These are phyloP conservation scores for Exophiala mesophila DNA, from an alignment of 2,329 filamentous ascomycete species.

Conservation along the genomic window DNA sequence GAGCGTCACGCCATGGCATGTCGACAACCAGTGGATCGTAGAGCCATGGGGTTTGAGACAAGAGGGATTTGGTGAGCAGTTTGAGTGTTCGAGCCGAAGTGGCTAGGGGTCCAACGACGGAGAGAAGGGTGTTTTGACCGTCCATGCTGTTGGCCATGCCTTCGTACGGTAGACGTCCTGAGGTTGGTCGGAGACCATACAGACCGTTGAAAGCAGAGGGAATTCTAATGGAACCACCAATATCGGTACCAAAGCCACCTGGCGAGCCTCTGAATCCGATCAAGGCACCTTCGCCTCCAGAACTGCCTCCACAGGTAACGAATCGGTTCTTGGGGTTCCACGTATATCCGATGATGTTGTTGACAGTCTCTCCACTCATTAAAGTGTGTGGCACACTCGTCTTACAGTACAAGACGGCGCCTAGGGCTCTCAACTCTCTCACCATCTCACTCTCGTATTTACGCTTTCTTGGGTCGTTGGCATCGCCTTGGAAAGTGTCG, in stretches of 20 bases:
- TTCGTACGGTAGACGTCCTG: slow-evolving; percentile 51
- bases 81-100: slow-evolving; percentile 52
- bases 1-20: slow-evolving; percentile 58
- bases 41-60: slow-evolving; percentile 60
- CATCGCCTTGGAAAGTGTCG: slow-evolving; percentile 54
- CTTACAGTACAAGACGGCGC: slow-evolving; percentile 53
- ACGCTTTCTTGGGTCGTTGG: slow-evolving; percentile 46
- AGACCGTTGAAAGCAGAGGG: slow-evolving; percentile 57
- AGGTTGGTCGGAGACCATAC: slow-evolving; percentile 52
- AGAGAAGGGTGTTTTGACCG: slow-evolving; percentile 59
- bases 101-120: slow-evolving; percentile 60
- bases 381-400: slow-evolving; percentile 55
- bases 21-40: slow-evolving; percentile 61
- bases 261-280: slow-evolving; percentile 51
- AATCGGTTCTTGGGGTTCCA: slow-evolving; percentile 54
- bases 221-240: slow-evolving; percentile 54
- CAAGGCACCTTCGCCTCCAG: slow-evolving; percentile 55
- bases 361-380: slow-evolving; percentile 56
- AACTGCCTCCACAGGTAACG: slow-evolving; percentile 53
- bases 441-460: slow-evolving; percentile 57
- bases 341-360: slow-evolving; percentile 57
- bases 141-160: slow-evolving; percentile 60
- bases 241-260: slow-evolving; percentile 55
- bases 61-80: slow-evolving; percentile 52
- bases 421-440: slow-evolving; percentile 47